These are phyloP conservation scores for Colletotrichum cuscutae DNA, from an alignment of 2,329 filamentous ascomycete genomes.

Conservation along the genomic window DNA sequence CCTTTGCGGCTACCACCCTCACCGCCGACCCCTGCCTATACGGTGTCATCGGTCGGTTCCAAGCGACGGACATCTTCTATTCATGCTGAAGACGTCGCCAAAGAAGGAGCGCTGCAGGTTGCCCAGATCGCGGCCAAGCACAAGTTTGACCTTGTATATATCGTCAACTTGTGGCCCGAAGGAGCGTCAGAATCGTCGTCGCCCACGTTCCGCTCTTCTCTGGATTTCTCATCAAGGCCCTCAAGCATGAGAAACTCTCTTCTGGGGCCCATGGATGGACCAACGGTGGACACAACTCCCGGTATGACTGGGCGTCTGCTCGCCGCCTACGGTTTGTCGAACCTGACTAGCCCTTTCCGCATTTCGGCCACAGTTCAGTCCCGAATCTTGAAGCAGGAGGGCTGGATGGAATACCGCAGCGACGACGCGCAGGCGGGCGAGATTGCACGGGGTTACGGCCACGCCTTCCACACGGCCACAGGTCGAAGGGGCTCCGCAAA, in stretches of 20 bases:
- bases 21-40: conserved; percentile 29
- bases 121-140: conserved; percentile 66
- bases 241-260: conserved; percentile 29
- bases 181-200: conserved; percentile 25
- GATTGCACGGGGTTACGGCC: conserved; percentile 63
- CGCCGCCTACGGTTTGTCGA: conserved; percentile 64
- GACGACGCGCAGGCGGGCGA: conserved; percentile 53
- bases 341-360: conserved; percentile 61
- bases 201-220: conserved; percentile 35
- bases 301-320: conserved; percentile 61
- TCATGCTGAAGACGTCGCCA: conserved; percentile 32
- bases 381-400: conserved; percentile 58
- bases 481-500: conserved; percentile 35
- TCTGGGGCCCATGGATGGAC: conserved; percentile 24
- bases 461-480: conserved; percentile 61
- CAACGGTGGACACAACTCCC: conserved; percentile 33
- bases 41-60: conserved; percentile 4
- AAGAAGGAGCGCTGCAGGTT: conserved; percentile 48
- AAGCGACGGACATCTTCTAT: conserved; percentile 30
- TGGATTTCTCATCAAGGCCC: conserved; percentile 33
- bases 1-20: conserved; percentile 4
- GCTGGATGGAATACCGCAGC: conserved; percentile 65
- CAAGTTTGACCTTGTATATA: conserved; percentile 68
- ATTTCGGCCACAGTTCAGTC: conserved; percentile 61
- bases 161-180: conserved; percentile 67